These are phyloP conservation scores for Cnidoscolus chayamansa DNA, from an alignment of 441 rosid genomes.

Conservation along the genomic window DNA sequence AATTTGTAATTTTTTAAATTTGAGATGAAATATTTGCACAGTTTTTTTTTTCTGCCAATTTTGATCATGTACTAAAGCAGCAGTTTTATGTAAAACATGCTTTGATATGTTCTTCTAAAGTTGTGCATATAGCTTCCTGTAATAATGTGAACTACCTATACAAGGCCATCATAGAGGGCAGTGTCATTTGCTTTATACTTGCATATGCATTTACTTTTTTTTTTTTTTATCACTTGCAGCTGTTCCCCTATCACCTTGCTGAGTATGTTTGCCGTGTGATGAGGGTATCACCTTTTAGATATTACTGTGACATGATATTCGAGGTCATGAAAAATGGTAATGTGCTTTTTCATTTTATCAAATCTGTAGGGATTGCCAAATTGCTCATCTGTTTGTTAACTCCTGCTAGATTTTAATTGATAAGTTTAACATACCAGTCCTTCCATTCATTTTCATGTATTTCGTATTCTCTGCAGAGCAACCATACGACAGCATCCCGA, in stretches of 20 bases:
- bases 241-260: slow-evolving; percentile 97
- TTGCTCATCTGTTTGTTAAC: slow-evolving; percentile 4
- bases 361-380: slow-evolving; percentile 1
- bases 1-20: background rate
- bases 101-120: background rate
- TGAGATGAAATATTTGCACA: background rate
- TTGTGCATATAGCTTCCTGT: background rate
- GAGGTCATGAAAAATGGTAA: slow-evolving; percentile 98
- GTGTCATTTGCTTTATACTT: slow-evolving; percentile 10
- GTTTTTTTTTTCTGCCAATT: background rate
- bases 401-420: slow-evolving; percentile 1
- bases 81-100: background rate
- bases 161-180: background rate
- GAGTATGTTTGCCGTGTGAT: slow-evolving; percentile 97
- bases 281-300: slow-evolving; percentile 97
- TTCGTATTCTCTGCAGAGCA: slow-evolving; percentile 66
- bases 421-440: background rate
- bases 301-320: slow-evolving; percentile 96
- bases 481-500: slow-evolving; percentile 99
- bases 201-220: slow-evolving; percentile 23
- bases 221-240: slow-evolving; percentile 53
- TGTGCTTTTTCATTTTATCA: slow-evolving; percentile 17
- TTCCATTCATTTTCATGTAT: slow-evolving; percentile 26
- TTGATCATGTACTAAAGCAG: background rate
- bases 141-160: background rate